Evolutionary conservation across 1,284 basidiomycete genomes (phyloP), one percentile per base, ranked within the genome.

Genomic region (Boletellus sp.): DNA sequence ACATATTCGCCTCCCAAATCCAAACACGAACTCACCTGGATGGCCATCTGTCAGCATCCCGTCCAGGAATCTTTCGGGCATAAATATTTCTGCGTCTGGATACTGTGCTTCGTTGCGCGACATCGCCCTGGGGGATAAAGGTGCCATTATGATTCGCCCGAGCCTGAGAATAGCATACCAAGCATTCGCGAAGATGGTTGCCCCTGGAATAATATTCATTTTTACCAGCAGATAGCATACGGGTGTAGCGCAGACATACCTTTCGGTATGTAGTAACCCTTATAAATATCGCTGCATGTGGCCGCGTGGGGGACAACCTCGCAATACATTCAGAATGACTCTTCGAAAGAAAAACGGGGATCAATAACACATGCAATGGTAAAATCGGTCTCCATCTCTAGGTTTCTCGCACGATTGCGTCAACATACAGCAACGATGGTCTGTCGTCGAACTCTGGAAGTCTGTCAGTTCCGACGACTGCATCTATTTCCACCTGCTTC

Each of bases 361-460:
- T 28, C 37, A 11, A 7, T n/a, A 19, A 8, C 32, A 49, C 51
- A 40, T n/a, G 59, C 60, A 36, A 15, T 10, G 61, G 62, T 5
- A 40, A 18, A 5, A 58, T 50, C 0, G 59, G 63, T 21, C 52
- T 47, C 60, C 60, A 66, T 28, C 60, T 64, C 51, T 56, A 38
- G 13, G 38, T 63, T 56, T 79, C 76, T 36, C 69, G 69, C 5
- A 77, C 48, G 6, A 74, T 47, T 0, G 69, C 69, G 0, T 66
- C 60, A 5, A 75, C 50, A 48, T 72, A 77, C 0, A 72, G 71
- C 28, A 79, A 57, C 0, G 52, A 50, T 1, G 58, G 49, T 30
- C 68, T 58, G 47, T 79, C 77, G 2, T 60, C 58, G 26, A 74
- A 72, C 0, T 60, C 66, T 0, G 77, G 77, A 1, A 78, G 60